phyloP scores from a whole-genome alignment of 345 rosid genomes.

The Salix caprea region DNA sequence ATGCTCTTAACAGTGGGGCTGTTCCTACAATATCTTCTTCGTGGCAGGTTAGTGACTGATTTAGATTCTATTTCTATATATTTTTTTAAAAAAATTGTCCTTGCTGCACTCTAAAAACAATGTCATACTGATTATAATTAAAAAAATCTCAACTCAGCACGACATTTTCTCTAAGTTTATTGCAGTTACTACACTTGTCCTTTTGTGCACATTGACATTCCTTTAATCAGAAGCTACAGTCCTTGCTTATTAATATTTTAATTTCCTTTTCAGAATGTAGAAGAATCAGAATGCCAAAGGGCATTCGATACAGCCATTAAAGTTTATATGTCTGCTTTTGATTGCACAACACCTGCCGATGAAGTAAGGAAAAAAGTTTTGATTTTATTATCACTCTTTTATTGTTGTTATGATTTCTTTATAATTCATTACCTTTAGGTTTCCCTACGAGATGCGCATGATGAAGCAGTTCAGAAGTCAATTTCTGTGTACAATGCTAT shows the following conservation, averaged over 20 bases:
- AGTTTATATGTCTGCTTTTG: conserved; percentile 59
- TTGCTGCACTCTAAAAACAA: no score
- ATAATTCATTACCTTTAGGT: conserved; percentile 44
- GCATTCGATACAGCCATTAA: conserved; percentile 79
- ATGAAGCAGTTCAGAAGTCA: conserved; percentile 74
- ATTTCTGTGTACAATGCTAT: conserved; percentile 55
- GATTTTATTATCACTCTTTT: conserved; percentile 1
- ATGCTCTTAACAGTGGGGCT: conserved; percentile 92
- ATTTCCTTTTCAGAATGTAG: conserved; percentile 65
- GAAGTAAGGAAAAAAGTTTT: conserved; percentile 51
- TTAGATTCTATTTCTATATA: no score
- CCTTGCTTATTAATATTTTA: not conserved
- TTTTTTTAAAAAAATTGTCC: no score
- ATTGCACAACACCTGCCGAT: conserved; percentile 68
- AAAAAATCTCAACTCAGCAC: no score
- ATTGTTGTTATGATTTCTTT: conserved; percentile 14
- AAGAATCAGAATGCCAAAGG: conserved; percentile 89
- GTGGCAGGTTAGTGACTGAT: conserved; percentile 70
- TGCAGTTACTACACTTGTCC: no score
- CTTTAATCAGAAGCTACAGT: not conserved
- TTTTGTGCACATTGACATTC: no score
- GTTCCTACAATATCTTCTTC: conserved; percentile 96
- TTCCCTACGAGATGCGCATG: conserved; percentile 78
- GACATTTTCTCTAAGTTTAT: no score
- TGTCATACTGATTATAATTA: no score